Conservation (phyloP, 495 filamentous ascomycete species). For the Neurospora terricola region DNA sequence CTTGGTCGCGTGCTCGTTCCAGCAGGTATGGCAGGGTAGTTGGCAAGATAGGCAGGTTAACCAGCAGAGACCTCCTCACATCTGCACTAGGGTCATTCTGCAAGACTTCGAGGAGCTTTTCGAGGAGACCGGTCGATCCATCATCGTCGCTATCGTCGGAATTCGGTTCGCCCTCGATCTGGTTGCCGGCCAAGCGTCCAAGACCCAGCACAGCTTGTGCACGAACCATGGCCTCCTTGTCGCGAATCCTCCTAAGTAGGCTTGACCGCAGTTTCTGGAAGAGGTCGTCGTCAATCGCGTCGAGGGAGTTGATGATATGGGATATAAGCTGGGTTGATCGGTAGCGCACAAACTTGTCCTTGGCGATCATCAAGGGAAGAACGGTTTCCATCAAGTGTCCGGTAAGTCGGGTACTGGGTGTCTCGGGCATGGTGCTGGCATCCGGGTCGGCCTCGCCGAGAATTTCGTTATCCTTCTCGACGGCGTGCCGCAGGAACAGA, state of each 20-base stretch:
- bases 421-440: conserved; percentile 59
- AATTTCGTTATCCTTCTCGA: conserved; percentile 64
- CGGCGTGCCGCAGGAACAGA: conserved; percentile 69
- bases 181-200: conserved; percentile 72
- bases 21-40: conserved; percentile 82
- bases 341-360: conserved; percentile 89
- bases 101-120: conserved; percentile 81
- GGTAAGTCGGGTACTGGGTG: conserved; percentile 70
- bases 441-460: conserved; percentile 42
- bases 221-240: conserved; percentile 86
- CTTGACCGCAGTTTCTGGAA: conserved; percentile 70
- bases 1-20: conserved; percentile 82
- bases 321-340: conserved; percentile 81
- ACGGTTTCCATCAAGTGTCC: conserved; percentile 56
- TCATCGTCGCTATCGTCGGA: conserved; percentile 55
- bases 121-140: conserved; percentile 49
- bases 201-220: conserved; percentile 91
- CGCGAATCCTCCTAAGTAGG: conserved; percentile 72
- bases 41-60: conserved; percentile 76
- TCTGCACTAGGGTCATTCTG: conserved; percentile 94
- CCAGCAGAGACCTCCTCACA: conserved; percentile 75
- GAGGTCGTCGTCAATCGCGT: conserved; percentile 80
- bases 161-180: conserved; percentile 61
- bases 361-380: conserved; percentile 61
- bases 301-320: conserved; percentile 78